phyloP scores from a whole-genome alignment of 2,329 filamentous ascomycete species.

The Colletotrichum higginsianum region DNA sequence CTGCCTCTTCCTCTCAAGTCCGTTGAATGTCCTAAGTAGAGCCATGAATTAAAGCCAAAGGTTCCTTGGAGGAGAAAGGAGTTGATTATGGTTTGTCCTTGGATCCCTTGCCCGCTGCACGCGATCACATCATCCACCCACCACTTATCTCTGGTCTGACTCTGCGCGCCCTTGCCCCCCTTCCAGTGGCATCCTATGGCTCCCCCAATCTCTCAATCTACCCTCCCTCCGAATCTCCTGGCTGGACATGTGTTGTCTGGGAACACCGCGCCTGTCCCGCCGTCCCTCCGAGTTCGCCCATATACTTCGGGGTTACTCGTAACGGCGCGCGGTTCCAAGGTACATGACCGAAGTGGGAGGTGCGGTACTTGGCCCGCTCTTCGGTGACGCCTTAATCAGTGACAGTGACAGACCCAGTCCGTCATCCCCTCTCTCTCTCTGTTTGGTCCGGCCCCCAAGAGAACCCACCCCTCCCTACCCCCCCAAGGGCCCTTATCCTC shows the following conservation, averaged over 20 bases:
- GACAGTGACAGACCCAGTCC: constrained; percentile 40
- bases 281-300: constrained; percentile 31
- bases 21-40: not conserved
- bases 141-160: constrained; percentile 33
- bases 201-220: constrained; percentile 4
- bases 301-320: constrained; percentile 37
- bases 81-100: constrained; percentile 23
- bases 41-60: constrained; percentile 30
- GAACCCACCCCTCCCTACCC: constrained; percentile 23
- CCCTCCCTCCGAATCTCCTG: not conserved
- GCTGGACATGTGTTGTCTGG: constrained; percentile 6
- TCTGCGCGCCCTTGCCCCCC: constrained; percentile 23
- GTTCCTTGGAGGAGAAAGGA: constrained; percentile 1
- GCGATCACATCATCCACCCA: constrained; percentile 40
- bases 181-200: constrained; percentile 21
- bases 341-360: constrained; percentile 24
- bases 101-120: constrained; percentile 39
- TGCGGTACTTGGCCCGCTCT: constrained; percentile 25
- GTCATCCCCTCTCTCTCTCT: constrained; percentile 31
- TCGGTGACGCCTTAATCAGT: constrained; percentile 42
- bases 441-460: constrained; percentile 25
- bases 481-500: constrained; percentile 30
- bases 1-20: constrained; percentile 1
- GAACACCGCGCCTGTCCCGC: constrained; percentile 25
- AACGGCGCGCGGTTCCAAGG: constrained; percentile 31